Conservation (phyloP, 148 eudicot genomes). For the Limonium bicolor region DNA sequence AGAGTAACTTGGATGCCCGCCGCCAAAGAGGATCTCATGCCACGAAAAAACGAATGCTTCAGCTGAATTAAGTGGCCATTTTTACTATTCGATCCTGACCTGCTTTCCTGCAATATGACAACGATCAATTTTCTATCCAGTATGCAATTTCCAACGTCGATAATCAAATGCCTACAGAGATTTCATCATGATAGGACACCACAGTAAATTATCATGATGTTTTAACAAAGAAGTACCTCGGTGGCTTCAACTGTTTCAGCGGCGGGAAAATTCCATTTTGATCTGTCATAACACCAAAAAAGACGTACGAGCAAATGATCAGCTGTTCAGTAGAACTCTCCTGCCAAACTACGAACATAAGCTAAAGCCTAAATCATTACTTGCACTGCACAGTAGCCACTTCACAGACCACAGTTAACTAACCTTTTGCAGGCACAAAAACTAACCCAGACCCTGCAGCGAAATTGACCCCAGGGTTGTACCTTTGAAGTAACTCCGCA, state of each 20-base stretch:
- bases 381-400: too few species aligned
- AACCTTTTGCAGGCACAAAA: slow-evolving; percentile 37
- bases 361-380: background rate
- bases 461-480: slow-evolving; percentile 21
- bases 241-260: too few species aligned
- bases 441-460: slow-evolving; percentile 19
- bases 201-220: background rate
- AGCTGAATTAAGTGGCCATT: background rate
- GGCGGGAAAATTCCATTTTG: slow-evolving; percentile 2
- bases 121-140: background rate
- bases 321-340: background rate
- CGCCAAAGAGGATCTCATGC: background rate
- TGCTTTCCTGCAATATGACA: background rate
- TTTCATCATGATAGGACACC: background rate
- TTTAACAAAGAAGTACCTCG: background rate
- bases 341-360: background rate
- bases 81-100: too few species aligned
- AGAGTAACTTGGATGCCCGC: background rate
- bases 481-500: slow-evolving; percentile 14
- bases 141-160: background rate
- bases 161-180: background rate
- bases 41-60: background rate
- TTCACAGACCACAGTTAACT: too few species aligned
- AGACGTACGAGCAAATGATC: background rate
- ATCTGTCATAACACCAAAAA: background rate